These are phyloP conservation scores for Pterocarpus santalinus DNA, from an alignment of 306 rosid species.

Conservation along the genomic window DNA sequence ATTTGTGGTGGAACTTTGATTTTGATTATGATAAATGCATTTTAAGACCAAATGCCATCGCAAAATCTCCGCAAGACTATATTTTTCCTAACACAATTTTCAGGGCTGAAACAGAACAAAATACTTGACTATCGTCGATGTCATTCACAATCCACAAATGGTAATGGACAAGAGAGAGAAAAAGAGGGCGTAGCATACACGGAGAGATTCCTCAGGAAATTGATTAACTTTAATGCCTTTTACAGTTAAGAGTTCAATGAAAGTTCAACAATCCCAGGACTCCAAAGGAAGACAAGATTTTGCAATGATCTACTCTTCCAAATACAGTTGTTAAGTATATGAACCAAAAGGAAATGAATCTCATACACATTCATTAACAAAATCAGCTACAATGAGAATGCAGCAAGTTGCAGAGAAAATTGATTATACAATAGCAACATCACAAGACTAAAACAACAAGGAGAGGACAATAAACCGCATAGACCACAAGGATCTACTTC, in stretches of 20 bases:
- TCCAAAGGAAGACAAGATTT: conserved; percentile 20
- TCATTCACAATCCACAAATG: conserved; percentile 5
- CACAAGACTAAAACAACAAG: conserved; percentile 27
- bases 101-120: conserved; percentile 13
- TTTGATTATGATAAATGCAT: not conserved
- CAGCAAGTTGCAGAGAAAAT: conserved; percentile 50
- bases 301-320: conserved; percentile 25
- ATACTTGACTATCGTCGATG: not conserved
- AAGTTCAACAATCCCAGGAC: conserved; percentile 18
- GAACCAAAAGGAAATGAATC: conserved; percentile 38
- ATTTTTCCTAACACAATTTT: conserved; percentile 18
- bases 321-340: conserved; percentile 38
- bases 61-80: conserved; percentile 9
- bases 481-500: conserved; percentile 51
- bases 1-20: not conserved
- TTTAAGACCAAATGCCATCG: conserved; percentile 13
- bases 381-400: conserved; percentile 58
- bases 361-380: conserved; percentile 38
- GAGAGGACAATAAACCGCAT: conserved; percentile 38
- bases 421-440: conserved; percentile 60
- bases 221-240: not conserved
- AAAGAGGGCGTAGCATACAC: not conserved
- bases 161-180: not conserved
- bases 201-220: conserved; percentile 8
- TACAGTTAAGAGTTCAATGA: conserved; percentile 6